Base-by-base conservation (phyloP, 202 grass and related monocot genomes). In the Musa balbisiana region DNA sequence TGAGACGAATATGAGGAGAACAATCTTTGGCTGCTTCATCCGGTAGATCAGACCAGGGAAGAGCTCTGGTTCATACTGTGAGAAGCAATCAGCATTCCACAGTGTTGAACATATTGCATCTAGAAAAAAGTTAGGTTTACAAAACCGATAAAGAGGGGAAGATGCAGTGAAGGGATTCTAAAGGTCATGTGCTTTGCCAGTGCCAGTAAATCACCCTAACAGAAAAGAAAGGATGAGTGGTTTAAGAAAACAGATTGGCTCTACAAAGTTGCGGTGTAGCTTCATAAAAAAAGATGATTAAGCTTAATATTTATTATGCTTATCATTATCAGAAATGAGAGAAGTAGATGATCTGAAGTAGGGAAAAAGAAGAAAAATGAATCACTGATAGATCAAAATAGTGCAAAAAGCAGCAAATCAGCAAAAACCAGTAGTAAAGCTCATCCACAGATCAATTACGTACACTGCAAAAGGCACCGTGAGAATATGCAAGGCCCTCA, bases 11-110 rank as follows among this genome's bases (percentile, higher is more conserved):
- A 74, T 74, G 6, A 74, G 72, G 0, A 74, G 72, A 3, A 74
- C 72, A 27, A 74, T 74, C 53, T 74, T 74, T 55, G 72, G 72
- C 22, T 74, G 72, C 53, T 56, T 74, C 72, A 74, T 74, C 24
- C 72, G 11, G 53, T 74, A 74, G 23, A 74, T 74, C 53, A 74
- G 53, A 27, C 72, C 72, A 74, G 72, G 72, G 25, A 74, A 74
- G 72, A 74, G 72, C 72, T 74, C 72, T 58, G 72, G 72, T 19
- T 74, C 72, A 55, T 74, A 74, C 72, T 74, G 52, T 43, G 27
- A 11, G 20, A 74, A 56, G 52, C 52, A 74, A 56, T 27, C 51
- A 27, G 14, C 6, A 19, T 3, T 43, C 33, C n/a, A 49, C 20
- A 26, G 56, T 26, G 23, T 29, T 27, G 12, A 73, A 55, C 17